A percentile compares a stretch with the other conserved stretches of the same genome.
phyloP scores from a whole-genome alignment of 495 filamentous ascomycete species.

The Neurospora sp. region DNA sequence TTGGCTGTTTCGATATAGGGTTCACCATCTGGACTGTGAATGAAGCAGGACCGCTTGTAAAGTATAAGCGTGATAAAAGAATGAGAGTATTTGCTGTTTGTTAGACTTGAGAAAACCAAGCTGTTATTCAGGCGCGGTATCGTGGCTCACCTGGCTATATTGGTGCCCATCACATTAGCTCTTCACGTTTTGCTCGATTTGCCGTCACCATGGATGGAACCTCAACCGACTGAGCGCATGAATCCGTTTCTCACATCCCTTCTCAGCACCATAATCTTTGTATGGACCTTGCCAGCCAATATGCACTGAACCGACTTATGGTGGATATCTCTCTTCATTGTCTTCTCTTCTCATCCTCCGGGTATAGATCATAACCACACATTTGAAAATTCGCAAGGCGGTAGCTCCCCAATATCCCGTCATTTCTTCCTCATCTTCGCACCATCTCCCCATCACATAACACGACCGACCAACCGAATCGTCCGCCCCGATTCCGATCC shows the following conservation, averaged over 20 bases:
- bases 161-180: not conserved
- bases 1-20: too few relatives aligned
- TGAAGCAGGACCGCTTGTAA: too few relatives aligned
- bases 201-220: not conserved
- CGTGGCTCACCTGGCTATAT: not conserved
- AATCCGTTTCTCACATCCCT: not conserved
- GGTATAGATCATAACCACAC: slow-evolving; percentile 1
- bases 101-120: not conserved
- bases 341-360: not conserved
- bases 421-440: not conserved
- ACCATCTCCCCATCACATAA: not conserved
- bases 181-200: not conserved
- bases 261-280: not conserved
- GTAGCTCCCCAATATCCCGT: not conserved
- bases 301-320: not conserved
- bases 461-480: not conserved
- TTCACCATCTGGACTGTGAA: too few relatives aligned
- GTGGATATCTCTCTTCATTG: not conserved
- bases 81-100: not conserved
- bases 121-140: not conserved
- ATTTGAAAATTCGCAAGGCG: not conserved
- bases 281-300: not conserved
- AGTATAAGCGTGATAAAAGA: too few relatives aligned
- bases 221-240: not conserved
- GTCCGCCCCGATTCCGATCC: not conserved